Evolutionary conservation across 768 basidiomycete genomes (phyloP).

Genomic region (Auricularia heimuer): DNA sequence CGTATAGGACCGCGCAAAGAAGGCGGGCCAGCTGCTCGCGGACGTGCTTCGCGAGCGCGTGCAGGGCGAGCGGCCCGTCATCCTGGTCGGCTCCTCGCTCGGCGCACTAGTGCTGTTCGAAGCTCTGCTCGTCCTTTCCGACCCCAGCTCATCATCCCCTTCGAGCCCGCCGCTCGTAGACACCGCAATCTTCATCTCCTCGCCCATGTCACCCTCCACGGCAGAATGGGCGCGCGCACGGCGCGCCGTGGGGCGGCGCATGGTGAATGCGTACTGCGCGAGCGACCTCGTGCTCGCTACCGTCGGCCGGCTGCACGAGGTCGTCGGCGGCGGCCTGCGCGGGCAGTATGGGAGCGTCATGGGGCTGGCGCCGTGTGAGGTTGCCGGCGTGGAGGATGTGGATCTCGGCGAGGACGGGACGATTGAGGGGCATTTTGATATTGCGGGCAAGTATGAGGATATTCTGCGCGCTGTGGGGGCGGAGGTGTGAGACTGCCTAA

Average conservation of each 20-base stretch:
- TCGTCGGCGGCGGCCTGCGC: slow-evolving; percentile 24
- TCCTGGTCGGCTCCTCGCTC: slow-evolving; percentile 31
- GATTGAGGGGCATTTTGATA: slow-evolving; percentile 17
- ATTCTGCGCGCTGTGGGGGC: background rate
- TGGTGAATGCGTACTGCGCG: slow-evolving; percentile 28
- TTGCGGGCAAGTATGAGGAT: background rate
- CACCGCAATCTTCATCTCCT: slow-evolving; percentile 30
- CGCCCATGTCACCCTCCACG: slow-evolving; percentile 25
- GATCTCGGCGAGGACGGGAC: slow-evolving; percentile 18
- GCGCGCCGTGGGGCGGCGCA: slow-evolving; percentile 22
- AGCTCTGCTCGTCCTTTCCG: slow-evolving; percentile 22
- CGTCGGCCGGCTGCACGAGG: slow-evolving; percentile 29
- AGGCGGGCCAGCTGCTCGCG: slow-evolving; percentile 32
- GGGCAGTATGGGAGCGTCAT: slow-evolving; percentile 15
- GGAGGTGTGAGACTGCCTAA: background rate
- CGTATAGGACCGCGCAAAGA: slow-evolving; percentile 30
- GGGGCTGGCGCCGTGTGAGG: slow-evolving; percentile 22
- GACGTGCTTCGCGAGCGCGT: slow-evolving; percentile 33
- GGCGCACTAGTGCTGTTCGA: slow-evolving; percentile 29
- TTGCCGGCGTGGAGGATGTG: slow-evolving; percentile 25
- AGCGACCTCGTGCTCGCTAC: slow-evolving; percentile 27
- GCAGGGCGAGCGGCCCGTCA: slow-evolving; percentile 33
- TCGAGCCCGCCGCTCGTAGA: slow-evolving; percentile 24
- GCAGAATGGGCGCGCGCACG: slow-evolving; percentile 27
- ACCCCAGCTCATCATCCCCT: slow-evolving; percentile 4